Evolutionary conservation across 257 asterid species (phyloP).

Genomic region (Salvia rosmarinus): DNA sequence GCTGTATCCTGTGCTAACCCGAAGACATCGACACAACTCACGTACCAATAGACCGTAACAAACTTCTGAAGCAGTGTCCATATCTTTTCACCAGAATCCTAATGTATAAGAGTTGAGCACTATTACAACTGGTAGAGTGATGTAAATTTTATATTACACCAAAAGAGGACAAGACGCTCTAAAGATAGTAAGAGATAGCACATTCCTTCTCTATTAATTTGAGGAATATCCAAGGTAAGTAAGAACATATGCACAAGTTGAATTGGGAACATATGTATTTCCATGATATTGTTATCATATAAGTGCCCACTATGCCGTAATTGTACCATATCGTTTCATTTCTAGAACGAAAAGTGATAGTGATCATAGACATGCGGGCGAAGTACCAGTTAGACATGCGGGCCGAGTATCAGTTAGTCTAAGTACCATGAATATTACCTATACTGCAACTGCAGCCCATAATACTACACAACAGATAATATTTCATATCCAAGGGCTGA

Average conservation of each 20-base stretch:
- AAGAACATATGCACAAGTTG: slow-evolving; percentile 1
- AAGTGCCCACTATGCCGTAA: not conserved
- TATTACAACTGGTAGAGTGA: not conserved
- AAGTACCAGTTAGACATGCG: not conserved
- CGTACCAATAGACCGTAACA: not conserved
- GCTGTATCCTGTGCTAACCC: not conserved
- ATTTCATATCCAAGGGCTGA: not conserved
- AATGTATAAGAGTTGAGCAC: slow-evolving; percentile 11
- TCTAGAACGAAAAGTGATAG: not conserved
- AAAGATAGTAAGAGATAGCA: not conserved
- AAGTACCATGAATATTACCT: not conserved
- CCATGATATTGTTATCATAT: not conserved
- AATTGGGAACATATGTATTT: not conserved
- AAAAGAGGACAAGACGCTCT: slow-evolving; percentile 1
- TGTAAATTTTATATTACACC: not conserved
- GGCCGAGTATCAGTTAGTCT: not conserved
- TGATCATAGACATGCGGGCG: not conserved
- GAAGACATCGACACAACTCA: slow-evolving; percentile 9
- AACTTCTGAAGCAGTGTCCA: slow-evolving; percentile 1
- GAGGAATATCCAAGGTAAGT: not conserved
- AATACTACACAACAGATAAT: not conserved
- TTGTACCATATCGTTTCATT: not conserved
- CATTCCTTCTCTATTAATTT: not conserved
- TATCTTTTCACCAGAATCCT: not conserved
- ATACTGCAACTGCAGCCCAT: not conserved